A percentile compares a stretch with the other conserved stretches of the same genome.
Evolutionary conservation across 2,329 filamentous ascomycete genomes (phyloP).

Genomic region (Annulohypoxylon truncatum): DNA sequence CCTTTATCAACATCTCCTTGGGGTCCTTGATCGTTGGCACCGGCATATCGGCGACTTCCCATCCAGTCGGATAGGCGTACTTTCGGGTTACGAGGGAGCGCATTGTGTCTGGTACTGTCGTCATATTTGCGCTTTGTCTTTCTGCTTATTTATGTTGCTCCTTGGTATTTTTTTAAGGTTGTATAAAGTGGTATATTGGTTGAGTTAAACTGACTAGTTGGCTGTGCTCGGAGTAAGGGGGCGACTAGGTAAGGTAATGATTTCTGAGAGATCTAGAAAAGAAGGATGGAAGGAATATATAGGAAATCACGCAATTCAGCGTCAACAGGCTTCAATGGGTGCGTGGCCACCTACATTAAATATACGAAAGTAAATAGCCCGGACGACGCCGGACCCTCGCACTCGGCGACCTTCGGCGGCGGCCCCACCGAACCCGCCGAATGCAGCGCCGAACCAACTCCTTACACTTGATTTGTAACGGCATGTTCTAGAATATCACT

Average conservation of each 20-base stretch:
- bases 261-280: background rate
- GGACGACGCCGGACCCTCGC: background rate
- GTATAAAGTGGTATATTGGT: too few relatives aligned
- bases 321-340: background rate
- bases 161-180: background rate
- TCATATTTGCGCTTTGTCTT: slow-evolving; percentile 36
- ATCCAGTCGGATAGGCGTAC: slow-evolving; percentile 54
- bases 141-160: background rate
- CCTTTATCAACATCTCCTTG: slow-evolving; percentile 57
- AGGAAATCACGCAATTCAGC: too few relatives aligned
- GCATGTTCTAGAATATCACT: slow-evolving; percentile 22
- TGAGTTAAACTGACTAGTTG: too few relatives aligned
- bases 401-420: slow-evolving; percentile 27
- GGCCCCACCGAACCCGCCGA: slow-evolving; percentile 27
- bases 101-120: slow-evolving; percentile 54
- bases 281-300: too few relatives aligned
- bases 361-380: background rate
- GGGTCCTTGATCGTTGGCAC: slow-evolving; percentile 57
- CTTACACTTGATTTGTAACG: slow-evolving; percentile 17
- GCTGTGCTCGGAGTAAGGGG: background rate
- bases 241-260: background rate
- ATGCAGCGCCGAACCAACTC: slow-evolving; percentile 16
- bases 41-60: slow-evolving; percentile 56
- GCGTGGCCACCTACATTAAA: background rate
- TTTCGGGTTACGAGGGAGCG: slow-evolving; percentile 57